phyloP scores from a whole-genome alignment of 768 basidiomycete genomes.

The Boletus rufocinnamomeus region DNA sequence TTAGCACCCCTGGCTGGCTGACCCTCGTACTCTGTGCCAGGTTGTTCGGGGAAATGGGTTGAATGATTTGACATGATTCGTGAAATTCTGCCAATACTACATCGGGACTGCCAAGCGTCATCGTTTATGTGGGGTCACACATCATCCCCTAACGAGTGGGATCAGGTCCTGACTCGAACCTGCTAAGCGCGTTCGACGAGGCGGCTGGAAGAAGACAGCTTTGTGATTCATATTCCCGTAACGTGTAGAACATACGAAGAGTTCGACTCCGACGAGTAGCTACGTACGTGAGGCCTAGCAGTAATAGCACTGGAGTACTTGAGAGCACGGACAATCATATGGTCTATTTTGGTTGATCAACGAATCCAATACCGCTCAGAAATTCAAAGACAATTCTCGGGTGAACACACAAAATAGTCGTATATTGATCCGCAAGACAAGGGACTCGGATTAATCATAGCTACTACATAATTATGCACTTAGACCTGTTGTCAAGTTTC shows the following conservation, averaged over 20 bases:
- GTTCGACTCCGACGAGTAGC: too few relatives aligned
- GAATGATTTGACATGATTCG: not conserved
- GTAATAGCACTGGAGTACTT: too few relatives aligned
- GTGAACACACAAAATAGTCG: not conserved
- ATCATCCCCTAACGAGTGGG: not conserved
- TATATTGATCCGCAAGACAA: not conserved
- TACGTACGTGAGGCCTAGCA: too few relatives aligned
- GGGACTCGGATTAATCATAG: not conserved
- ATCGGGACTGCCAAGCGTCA: not conserved
- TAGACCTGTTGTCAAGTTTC: not conserved
- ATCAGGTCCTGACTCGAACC: not conserved
- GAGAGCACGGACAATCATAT: not conserved
- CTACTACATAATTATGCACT: not conserved
- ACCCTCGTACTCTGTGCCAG: not conserved
- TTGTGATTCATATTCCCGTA: too few relatives aligned
- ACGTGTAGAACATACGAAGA: too few relatives aligned
- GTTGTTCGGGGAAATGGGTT: not conserved
- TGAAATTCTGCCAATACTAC: not conserved
- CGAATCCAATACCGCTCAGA: not conserved
- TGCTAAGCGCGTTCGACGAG: too few relatives aligned
- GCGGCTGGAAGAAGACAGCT: too few relatives aligned
- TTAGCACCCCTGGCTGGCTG: not conserved
- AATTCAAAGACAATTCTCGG: not conserved
- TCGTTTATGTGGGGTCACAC: not conserved
- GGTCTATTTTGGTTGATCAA: not conserved